Evolutionary conservation across 2,329 filamentous ascomycete genomes (phyloP).

Genomic region (Talaromyces piceae): DNA sequence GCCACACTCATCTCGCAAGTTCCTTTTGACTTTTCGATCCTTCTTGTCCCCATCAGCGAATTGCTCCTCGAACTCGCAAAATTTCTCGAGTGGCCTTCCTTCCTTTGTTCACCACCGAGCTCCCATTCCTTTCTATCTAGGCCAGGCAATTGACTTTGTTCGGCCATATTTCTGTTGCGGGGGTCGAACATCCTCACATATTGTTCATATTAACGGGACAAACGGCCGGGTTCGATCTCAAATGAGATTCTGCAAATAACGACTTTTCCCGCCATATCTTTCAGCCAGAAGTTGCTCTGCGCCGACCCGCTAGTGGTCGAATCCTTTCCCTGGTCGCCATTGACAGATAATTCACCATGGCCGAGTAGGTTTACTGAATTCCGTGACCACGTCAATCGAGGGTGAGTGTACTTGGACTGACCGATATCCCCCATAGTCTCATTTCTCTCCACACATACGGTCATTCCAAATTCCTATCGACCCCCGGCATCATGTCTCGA

Average conservation of each 20-base stretch:
- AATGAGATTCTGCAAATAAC: background rate
- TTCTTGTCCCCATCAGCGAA: background rate
- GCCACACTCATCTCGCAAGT: background rate
- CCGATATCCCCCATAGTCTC: constrained; percentile 21
- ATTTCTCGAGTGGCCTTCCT: background rate
- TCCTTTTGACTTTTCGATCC: background rate
- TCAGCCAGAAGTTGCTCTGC: background rate
- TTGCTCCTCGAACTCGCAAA: background rate
- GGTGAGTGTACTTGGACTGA: constrained; percentile 5
- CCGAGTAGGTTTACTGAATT: constrained; percentile 29
- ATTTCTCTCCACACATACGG: constrained; percentile 33
- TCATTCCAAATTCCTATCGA: constrained; percentile 26
- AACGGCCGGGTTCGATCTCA: background rate
- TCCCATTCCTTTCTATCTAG: background rate
- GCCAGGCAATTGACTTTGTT: background rate
- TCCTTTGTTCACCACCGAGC: background rate
- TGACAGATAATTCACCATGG: constrained; percentile 23
- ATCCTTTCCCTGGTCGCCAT: constrained; percentile 12
- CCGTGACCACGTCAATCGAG: too few relatives aligned
- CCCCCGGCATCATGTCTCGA: constrained; percentile 32
- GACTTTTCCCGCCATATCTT: background rate
- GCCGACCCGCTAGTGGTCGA: too few relatives aligned
- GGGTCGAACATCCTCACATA: background rate
- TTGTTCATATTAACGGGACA: background rate
- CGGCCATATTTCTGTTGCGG: background rate